Evolutionary conservation across 78 protist species (phyloP), one percentile per base, ranked within the genome.

Genomic region (Speleostelium caveatum): DNA sequence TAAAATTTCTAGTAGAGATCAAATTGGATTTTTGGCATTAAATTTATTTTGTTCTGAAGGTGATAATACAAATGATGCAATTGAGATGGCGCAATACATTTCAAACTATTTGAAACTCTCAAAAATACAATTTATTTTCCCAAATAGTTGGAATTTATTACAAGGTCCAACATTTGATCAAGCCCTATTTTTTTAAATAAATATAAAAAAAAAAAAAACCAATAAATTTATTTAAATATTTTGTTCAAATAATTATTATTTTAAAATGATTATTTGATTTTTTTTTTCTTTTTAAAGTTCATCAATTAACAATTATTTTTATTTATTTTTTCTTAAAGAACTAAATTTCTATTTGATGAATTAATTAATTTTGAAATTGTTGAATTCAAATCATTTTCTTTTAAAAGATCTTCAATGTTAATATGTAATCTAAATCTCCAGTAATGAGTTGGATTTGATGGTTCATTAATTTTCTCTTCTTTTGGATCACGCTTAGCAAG

Each of bases 351-450:
- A 56, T 80, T 80, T 80, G 89, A 80, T 7, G 89, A 35, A 28
- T 32, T 24, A 56, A 80, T 55, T 67, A 80, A 68, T 80, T 73
- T 65, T 22, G n/a, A 59, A 33, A 80, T 65, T 33, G 73, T 65
- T 45, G 32, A 42, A 30, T 65, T 74, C 55, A 74, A 59, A 60
- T 74, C 75, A 36, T 62, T 41, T 12, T 38, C 22, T 36, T 67
- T 58, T 0, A 87, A 5, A 10, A 95, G 73, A 42, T 78, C 73
- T 75, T 92, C 96, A 1, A 89, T 7, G 38, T 58, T 32, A 28
- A 92, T 32, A 63, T 95, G 97, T 4, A 87, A 26, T 33, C 97
- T 66, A 79, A 89, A 95, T 41, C 92, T 88, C 97, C 97, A 95
- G 75, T 89, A 92, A 59, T 93, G 95, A 58, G 73, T 32, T 38